Base-by-base conservation (phyloP, 1,139 yeast species). In the Blastobotrys buckinghamii region DNA sequence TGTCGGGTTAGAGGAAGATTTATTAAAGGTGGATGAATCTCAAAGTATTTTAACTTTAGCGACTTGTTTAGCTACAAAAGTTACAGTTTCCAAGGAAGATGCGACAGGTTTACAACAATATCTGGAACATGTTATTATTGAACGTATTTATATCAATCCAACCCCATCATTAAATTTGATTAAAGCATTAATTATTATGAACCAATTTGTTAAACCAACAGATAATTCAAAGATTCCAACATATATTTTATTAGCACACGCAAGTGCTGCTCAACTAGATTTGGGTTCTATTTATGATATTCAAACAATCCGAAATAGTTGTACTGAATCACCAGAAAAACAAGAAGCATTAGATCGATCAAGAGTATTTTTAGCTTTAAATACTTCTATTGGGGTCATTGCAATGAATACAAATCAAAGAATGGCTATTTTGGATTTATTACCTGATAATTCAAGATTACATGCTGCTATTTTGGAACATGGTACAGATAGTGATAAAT, bases 11-110 rank as follows among this genome's bases (percentile, higher is more conserved):
- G 55, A 62, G 2, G 17, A 17, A 17, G 47, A 63, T 33, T 64
- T 70, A n/a, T 75, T 71, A 53, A 73, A 74, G 6, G 65, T 66
- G 57, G 56, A 76, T 32, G 52, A 70, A 17, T 69, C 70, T 30
- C 61, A 72, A 47, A 81, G 82, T 0, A 53, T 76, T 27, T 58
- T 77, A 8, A 60, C 78, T n/a, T 56, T 75, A 15, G 69, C 77
- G 0, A 72, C 76, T 53, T 67, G 78, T 16, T 70, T 75, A 9
- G 80, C 74, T 7, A 75, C 81, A 2, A 71, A 78, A 17, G 62
- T 76, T 40, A 74, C 76, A 54, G 71, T 73, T 45, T 74, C 53
- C 8, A 37, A 46, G 2, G 56, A 55, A 4, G 58, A 76, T 46
- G 74, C 74, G 54, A 70, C 68, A 46, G 62, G 74, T 44, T 58